These are phyloP conservation scores for Diplodia intermedia DNA, from an alignment of 2,329 filamentous ascomycete genomes.

Conservation along the genomic window DNA sequence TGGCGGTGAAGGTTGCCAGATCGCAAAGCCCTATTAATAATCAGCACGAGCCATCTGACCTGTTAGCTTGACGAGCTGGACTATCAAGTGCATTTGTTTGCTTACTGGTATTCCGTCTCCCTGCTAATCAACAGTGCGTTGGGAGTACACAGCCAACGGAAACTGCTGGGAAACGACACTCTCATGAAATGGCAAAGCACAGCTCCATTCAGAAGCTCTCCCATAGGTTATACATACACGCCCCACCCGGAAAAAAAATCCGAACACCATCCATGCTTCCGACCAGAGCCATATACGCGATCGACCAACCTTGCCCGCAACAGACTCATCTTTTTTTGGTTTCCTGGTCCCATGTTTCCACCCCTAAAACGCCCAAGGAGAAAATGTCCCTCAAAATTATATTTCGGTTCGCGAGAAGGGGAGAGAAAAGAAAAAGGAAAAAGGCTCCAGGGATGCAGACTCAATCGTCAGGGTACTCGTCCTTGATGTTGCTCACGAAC, in stretches of 20 bases:
- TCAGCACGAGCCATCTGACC: no score
- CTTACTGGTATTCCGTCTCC: no score
- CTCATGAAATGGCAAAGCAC: no score
- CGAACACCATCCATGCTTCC: background rate
- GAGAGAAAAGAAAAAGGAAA: no score
- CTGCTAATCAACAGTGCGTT: no score
- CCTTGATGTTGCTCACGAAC: slow-evolving; percentile 83
- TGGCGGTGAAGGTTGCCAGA: no score
- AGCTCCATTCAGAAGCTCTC: background rate
- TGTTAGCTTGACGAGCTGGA: no score
- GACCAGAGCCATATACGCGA: background rate
- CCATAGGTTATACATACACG: background rate
- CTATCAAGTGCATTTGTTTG: no score
- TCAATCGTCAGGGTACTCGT: slow-evolving; percentile 82
- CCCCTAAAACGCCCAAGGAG: background rate
- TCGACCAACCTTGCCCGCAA: background rate
- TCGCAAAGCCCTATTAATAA: no score
- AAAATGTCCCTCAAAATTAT: background rate
- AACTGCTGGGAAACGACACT: no score
- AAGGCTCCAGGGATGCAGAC: background rate
- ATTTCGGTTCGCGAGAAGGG: background rate
- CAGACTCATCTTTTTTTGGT: background rate
- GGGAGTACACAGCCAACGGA: no score
- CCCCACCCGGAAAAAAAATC: background rate
- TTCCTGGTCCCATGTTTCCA: background rate